Evolutionary conservation across 2,329 filamentous ascomycete genomes (phyloP), one percentile per base, ranked within the genome.

Genomic region (Bipolaris oryzae): DNA sequence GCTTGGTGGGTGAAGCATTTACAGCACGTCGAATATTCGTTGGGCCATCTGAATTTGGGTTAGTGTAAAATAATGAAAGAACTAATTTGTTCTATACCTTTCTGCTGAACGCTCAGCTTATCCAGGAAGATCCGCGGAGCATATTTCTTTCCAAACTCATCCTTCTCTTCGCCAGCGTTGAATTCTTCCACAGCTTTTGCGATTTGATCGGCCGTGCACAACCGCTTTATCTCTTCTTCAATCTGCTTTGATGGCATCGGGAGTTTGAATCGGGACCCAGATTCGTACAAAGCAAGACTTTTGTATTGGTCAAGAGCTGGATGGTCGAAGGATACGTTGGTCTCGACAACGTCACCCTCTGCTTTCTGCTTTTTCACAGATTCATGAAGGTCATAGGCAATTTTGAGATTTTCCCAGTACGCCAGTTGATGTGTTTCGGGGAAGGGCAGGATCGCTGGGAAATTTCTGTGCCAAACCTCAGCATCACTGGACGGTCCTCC

Each of bases 231-330:
- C 31, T 37, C 34, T 6, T 49, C 33, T 11, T 58, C 42, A 16
- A 53, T 42, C 3, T 33, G 10, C 1, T 53, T 20, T 5, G 50
- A 45, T 10, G 53, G 9, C 3, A 11, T 10, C 3, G 71, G 68
- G 11, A 73, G 60, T 57, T 64, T 70, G 61, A 71, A 73, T 6
- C 63, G 62, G 2, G 71, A 73, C 1, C 72, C 72, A 39, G 68
- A 70, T 15, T 74, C 71, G 45, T 55, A 71, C 16, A 41, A 48
- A n/a, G 33, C 23, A 7, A 64, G 47, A 3, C 41, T 35, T 11
- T 63, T 58, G 45, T 63, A 58, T 7, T 43, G 55, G 16, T 47
- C 18, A 16, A 66, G 57, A 5, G 25, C 28, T 28, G 56, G 51
- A n/a, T 63, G 43, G 4, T 63, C 44, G 13, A 68, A 67, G 5